Percentiles rank a stretch among this genome's conserved stretches.
Evolutionary conservation across 805 yeast species (phyloP).

Genomic region (Cyberlindnera maclurae): DNA sequence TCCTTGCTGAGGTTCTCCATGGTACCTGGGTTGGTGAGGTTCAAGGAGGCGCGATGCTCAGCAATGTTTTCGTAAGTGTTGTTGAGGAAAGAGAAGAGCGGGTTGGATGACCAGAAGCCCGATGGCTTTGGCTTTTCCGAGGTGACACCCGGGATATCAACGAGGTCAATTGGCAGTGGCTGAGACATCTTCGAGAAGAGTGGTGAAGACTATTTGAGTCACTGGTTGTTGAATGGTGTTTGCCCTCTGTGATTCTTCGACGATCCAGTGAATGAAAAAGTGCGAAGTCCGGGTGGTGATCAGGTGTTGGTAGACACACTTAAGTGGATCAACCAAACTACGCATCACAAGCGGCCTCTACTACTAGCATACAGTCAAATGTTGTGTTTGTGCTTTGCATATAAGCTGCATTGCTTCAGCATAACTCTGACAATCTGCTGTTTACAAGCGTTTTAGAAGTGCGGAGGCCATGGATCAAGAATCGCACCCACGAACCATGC

Average conservation of each 20-base stretch:
- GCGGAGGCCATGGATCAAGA: too few relatives aligned
- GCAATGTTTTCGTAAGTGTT: conserved; percentile 66
- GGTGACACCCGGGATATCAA: conserved; percentile 53
- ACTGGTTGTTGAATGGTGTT: not conserved
- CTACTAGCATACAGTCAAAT: not conserved
- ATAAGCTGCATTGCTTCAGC: too few relatives aligned
- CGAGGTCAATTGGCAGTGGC: conserved; percentile 50
- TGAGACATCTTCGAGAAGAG: conserved; percentile 20
- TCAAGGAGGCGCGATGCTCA: conserved; percentile 75
- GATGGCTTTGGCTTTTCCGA: conserved; percentile 45
- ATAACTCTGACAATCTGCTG: too few relatives aligned
- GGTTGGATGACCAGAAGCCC: conserved; percentile 75
- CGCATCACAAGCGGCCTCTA: not conserved
- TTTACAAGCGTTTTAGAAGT: too few relatives aligned
- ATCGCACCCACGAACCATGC: too few relatives aligned
- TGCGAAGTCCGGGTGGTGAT: not conserved
- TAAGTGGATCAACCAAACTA: not conserved
- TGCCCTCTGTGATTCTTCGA: not conserved
- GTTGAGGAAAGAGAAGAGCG: conserved; percentile 71
- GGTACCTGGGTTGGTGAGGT: conserved; percentile 88
- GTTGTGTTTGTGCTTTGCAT: too few relatives aligned
- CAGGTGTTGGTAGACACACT: not conserved
- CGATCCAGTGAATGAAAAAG: not conserved
- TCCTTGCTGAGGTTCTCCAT: conserved; percentile 90
- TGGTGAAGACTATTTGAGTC: not conserved